A percentile compares a stretch with the other conserved stretches of the same genome.
Evolutionary conservation across 108 stramenopile species (phyloP).

Genomic region (Cyclotella atomus): DNA sequence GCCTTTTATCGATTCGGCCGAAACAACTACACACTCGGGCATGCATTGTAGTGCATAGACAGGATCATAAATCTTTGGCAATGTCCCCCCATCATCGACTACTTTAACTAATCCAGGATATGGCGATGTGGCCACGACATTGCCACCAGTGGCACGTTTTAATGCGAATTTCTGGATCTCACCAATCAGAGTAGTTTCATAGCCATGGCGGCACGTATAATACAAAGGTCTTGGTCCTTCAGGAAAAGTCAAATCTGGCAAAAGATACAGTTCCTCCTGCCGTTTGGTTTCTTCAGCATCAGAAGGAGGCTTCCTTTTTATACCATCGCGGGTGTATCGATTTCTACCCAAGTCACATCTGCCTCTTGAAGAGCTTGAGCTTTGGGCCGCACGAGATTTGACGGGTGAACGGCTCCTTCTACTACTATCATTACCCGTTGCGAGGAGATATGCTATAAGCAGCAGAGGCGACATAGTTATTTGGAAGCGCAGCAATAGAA

Average conservation of each 20-base stretch:
- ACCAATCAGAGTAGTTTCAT: slow-evolving; percentile 56
- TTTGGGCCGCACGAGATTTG: background rate
- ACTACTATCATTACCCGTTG: slow-evolving; percentile 8
- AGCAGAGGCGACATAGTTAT: slow-evolving; percentile 14
- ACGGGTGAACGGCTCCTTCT: background rate
- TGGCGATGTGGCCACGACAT: slow-evolving; percentile 32
- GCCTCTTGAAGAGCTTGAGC: background rate
- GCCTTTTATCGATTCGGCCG: slow-evolving; percentile 58
- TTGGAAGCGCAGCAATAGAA: too few relatives aligned
- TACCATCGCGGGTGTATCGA: slow-evolving; percentile 20
- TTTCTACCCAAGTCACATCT: slow-evolving; percentile 5
- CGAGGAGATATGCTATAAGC: slow-evolving; percentile 16
- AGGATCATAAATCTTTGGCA: slow-evolving; percentile 35
- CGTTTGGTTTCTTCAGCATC: background rate
- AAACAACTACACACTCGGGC: slow-evolving; percentile 46
- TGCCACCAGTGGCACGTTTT: background rate
- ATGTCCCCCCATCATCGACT: background rate
- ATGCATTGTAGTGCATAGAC: slow-evolving; percentile 59
- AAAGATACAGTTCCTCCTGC: slow-evolving; percentile 23
- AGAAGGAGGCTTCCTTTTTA: slow-evolving; percentile 3
- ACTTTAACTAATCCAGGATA: slow-evolving; percentile 56
- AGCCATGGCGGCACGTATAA: slow-evolving; percentile 63
- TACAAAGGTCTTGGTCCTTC: slow-evolving; percentile 46
- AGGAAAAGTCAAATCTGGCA: slow-evolving; percentile 36
- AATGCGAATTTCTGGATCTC: slow-evolving; percentile 33